These are phyloP conservation scores for Truncatella angustata DNA, from an alignment of 2,329 filamentous ascomycete species.

Conservation along the genomic window DNA sequence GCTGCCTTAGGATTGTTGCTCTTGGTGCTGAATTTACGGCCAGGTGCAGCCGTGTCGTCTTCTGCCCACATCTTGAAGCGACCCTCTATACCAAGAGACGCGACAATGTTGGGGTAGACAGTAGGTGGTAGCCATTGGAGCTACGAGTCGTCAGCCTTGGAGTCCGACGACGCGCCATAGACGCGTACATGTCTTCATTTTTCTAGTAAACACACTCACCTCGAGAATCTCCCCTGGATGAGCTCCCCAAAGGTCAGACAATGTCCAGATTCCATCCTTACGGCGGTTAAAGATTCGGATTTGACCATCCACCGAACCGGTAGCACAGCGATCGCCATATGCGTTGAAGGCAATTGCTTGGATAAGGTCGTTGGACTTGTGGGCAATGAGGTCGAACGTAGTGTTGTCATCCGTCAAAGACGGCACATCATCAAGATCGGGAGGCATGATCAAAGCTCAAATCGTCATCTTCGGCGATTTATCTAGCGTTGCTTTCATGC, in stretches of 20 bases:
- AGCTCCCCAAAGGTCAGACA: slow-evolving; percentile 85
- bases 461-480: background rate
- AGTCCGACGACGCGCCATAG: background rate
- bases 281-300: slow-evolving; percentile 89
- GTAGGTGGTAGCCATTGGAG: slow-evolving; percentile 92
- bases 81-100: slow-evolving; percentile 85
- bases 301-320: slow-evolving; percentile 87
- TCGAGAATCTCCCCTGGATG: slow-evolving; percentile 89
- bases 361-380: slow-evolving; percentile 77
- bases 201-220: slow-evolving; percentile 46
- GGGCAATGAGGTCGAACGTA: slow-evolving; percentile 62
- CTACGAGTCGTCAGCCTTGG: slow-evolving; percentile 38
- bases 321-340: slow-evolving; percentile 88
- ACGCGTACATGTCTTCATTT: background rate
- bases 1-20: slow-evolving; percentile 42
- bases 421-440: slow-evolving; percentile 9
- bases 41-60: slow-evolving; percentile 76
- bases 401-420: slow-evolving; percentile 39
- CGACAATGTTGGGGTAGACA: slow-evolving; percentile 80
- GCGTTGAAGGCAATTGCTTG: slow-evolving; percentile 87
- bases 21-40: slow-evolving; percentile 76
- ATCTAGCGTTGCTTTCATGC: background rate
- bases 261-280: slow-evolving; percentile 71
- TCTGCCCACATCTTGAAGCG: slow-evolving; percentile 92
- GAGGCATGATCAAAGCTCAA: slow-evolving; percentile 9